These are phyloP conservation scores for Cymbopogon flexuosus DNA, from an alignment of 202 grass and related monocot genomes.

Conservation along the genomic window DNA sequence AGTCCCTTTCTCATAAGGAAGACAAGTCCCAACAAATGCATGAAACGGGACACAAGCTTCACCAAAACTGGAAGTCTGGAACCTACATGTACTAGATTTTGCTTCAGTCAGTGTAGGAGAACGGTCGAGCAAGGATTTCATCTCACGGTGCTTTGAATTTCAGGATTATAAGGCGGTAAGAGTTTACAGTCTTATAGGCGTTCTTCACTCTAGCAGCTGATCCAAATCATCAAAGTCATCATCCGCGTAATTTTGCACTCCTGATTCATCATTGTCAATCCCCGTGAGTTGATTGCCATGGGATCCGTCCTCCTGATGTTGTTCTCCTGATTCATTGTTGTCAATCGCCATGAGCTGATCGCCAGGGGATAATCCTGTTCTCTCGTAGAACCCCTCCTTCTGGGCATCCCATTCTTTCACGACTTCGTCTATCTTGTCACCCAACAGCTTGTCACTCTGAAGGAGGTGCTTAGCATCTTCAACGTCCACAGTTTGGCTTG, in stretches of 20 bases:
- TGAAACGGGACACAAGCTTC: background rate
- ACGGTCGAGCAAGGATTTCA: background rate
- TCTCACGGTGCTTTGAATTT: background rate
- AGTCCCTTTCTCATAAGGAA: background rate
- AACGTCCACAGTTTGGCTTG: constrained; percentile 29
- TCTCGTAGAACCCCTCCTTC: constrained; percentile 64
- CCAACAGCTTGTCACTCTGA: constrained; percentile 41
- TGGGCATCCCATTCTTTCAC: constrained; percentile 66
- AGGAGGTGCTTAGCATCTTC: constrained; percentile 57
- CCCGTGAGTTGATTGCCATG: background rate
- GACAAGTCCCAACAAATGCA: background rate
- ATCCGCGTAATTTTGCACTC: background rate
- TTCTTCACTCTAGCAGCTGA: constrained; percentile 47
- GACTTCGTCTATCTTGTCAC: constrained; percentile 50
- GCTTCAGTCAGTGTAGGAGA: background rate
- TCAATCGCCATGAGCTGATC: constrained; percentile 20
- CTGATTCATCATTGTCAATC: constrained; percentile 28
- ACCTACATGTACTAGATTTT: constrained; percentile 3
- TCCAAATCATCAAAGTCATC: constrained; percentile 46
- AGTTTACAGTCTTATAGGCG: background rate
- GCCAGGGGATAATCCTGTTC: constrained; percentile 44
- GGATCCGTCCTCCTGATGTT: background rate
- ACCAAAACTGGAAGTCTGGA: background rate
- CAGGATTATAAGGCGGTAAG: no score
- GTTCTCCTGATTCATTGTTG: constrained; percentile 17